phyloP scores from a whole-genome alignment of 2,329 filamentous ascomycete genomes.

The Sarocladium brachiariae region DNA sequence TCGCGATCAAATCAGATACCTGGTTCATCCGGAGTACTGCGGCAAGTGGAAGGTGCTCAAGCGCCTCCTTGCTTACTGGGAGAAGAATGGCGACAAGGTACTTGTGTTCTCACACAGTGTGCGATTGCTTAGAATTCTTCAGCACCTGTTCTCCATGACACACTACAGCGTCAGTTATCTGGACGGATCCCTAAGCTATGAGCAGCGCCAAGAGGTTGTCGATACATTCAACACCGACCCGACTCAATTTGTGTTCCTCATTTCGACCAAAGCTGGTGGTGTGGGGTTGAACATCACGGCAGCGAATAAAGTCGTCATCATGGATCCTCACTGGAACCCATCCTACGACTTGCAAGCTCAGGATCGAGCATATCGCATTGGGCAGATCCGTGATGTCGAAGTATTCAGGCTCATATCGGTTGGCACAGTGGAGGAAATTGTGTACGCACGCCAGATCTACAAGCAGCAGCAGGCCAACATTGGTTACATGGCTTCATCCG shows the following conservation, averaged over 20 bases:
- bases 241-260: slow-evolving; percentile 86
- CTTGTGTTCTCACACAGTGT: slow-evolving; percentile 93
- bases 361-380: slow-evolving; percentile 92
- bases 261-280: slow-evolving; percentile 88
- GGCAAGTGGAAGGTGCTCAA: slow-evolving; percentile 94
- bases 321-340: slow-evolving; percentile 98
- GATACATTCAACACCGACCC: slow-evolving; percentile 89
- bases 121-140: slow-evolving; percentile 73
- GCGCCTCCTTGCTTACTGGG: slow-evolving; percentile 84
- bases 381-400: slow-evolving; percentile 86
- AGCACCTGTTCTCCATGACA: slow-evolving; percentile 79
- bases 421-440: slow-evolving; percentile 93
- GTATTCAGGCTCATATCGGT: slow-evolving; percentile 87
- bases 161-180: slow-evolving; percentile 88
- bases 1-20: slow-evolving; percentile 71
- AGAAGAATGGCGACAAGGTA: slow-evolving; percentile 85
- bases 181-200: slow-evolving; percentile 76
- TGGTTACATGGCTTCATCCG: slow-evolving; percentile 85
- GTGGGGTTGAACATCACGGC: slow-evolving; percentile 95
- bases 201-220: slow-evolving; percentile 74
- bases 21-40: slow-evolving; percentile 84
- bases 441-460: slow-evolving; percentile 95
- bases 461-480: slow-evolving; percentile 99
- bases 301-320: slow-evolving; percentile 95
- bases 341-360: slow-evolving; percentile 92